Evolutionary conservation across 2,329 filamentous ascomycete species (phyloP).

Genomic region (Ophiostoma populinum): DNA sequence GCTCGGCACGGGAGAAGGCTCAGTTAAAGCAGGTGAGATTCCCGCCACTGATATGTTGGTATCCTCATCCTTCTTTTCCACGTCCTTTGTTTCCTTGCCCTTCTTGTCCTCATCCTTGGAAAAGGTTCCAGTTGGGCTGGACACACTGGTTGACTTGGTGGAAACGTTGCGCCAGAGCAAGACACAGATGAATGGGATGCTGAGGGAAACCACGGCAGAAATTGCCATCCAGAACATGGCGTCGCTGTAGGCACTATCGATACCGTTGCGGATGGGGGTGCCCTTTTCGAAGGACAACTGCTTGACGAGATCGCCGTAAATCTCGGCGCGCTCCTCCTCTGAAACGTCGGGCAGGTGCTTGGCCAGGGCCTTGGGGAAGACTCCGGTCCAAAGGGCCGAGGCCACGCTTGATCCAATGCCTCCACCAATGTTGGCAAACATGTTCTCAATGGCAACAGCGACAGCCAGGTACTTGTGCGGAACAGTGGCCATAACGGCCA

Average conservation of each 20-base stretch:
- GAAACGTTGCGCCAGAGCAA: constrained; percentile 1
- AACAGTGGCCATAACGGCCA: constrained; percentile 40
- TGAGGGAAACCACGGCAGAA: constrained; percentile 18
- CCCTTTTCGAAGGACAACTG: constrained; percentile 36
- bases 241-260: constrained; percentile 38
- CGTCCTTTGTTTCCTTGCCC: no score
- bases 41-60: no score
- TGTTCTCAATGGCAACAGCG: constrained; percentile 5
- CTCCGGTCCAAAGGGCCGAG: constrained; percentile 41
- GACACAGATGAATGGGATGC: neutral
- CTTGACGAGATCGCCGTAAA: constrained; percentile 33
- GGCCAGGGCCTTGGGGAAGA: constrained; percentile 32
- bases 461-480: constrained; percentile 23
- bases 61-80: no score
- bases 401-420: constrained; percentile 41
- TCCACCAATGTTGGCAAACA: constrained; percentile 40
- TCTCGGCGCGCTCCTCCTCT: constrained; percentile 20
- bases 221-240: constrained; percentile 29
- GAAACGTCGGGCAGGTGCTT: constrained; percentile 28
- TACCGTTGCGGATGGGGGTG: constrained; percentile 29
- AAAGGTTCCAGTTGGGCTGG: no score
- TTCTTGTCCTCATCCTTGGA: no score
- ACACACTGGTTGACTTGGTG: no score
- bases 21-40: no score
- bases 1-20: no score